Evolutionary conservation across 176 grass and related monocot genomes (phyloP), one percentile per base, ranked within the genome.

Genomic region (Zoysia pacifica): DNA sequence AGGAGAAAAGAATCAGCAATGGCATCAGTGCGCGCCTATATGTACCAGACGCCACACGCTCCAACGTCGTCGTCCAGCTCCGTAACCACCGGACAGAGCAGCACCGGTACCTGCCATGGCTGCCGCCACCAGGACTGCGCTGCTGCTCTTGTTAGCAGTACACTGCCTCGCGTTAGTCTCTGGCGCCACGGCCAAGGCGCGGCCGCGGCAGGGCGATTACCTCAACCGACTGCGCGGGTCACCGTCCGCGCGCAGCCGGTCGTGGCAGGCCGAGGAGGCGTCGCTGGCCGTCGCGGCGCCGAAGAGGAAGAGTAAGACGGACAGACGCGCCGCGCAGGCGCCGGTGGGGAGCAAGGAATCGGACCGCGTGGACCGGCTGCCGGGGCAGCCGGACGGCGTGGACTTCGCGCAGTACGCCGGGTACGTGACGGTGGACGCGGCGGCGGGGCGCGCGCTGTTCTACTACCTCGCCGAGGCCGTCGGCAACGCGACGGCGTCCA

Each of bases 401-500:
- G 74, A 89, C 63, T 98, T 98, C 62, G 72, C 72, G 62, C 95
- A 98, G 77, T 93, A 91, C 60, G 90, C 85, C 2, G 95, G 95
- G 36, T 98, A 98, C 73, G 90, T 97, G 69, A 97, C 94, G 10
- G 91, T 97, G 54, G 77, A 97, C 60, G 80, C 65, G 0, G 6
- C 56, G 3, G 77, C 46, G 9, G 91, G 90, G 6, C 81, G 94
- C 59, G 94, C 91, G 5, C 86, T 97, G 15, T 98, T 94, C 84
- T 98, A 98, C 77, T 98, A 98, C 74, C 87, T 98, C 65, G 81
- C 81, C 18, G 95, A 98, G 84, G 89, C 87, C 38, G 83, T 3
- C 2, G 77, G 66, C 43, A 11, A 9, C 58, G 80, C 0, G 59
- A 28, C 75, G 5, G 9, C 74, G 39, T 16, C 52, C 52, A 55